A percentile compares a stretch with the other conserved stretches of the same genome.
Evolutionary conservation across 2,329 filamentous ascomycete species (phyloP).

Genomic region (Neofusicoccum sp.): DNA sequence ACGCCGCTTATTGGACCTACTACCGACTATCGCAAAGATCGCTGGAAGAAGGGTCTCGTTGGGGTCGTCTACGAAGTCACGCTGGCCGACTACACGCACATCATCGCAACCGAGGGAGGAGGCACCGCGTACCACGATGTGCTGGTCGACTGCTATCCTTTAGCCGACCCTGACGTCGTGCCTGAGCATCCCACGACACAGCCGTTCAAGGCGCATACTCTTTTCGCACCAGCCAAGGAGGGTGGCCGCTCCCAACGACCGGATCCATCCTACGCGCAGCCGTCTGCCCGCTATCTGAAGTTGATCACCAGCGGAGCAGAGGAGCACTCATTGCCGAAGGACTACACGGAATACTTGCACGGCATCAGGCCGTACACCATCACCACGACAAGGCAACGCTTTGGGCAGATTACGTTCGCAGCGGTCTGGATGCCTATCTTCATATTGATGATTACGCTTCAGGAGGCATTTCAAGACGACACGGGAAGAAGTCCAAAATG

Average conservation of each 20-base stretch:
- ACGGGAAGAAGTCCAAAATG: constrained; percentile 68
- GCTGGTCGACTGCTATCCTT: constrained; percentile 70
- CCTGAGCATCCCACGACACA: constrained; percentile 60
- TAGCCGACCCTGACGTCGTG: constrained; percentile 59
- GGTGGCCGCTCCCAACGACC: constrained; percentile 56
- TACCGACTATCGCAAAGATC: constrained; percentile 51
- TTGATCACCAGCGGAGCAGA: constrained; percentile 74
- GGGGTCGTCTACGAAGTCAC: constrained; percentile 97
- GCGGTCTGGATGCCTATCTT: constrained; percentile 59
- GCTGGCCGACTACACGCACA: constrained; percentile 73
- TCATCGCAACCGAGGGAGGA: constrained; percentile 88
- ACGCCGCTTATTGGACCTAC: constrained; percentile 25
- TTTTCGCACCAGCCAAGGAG: constrained; percentile 62
- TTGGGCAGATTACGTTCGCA: constrained; percentile 65
- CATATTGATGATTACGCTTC: constrained; percentile 51
- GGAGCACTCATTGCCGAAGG: constrained; percentile 75
- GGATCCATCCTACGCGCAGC: constrained; percentile 71
- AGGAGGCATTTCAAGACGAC: constrained; percentile 58
- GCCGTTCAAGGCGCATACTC: constrained; percentile 79
- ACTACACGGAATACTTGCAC: constrained; percentile 73
- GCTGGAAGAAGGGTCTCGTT: constrained; percentile 79
- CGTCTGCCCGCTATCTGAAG: constrained; percentile 79
- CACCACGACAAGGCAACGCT: constrained; percentile 64
- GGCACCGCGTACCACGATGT: constrained; percentile 83
- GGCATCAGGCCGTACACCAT: constrained; percentile 67